These are phyloP conservation scores for button mushroom (Agaricus bisporus) DNA, from an alignment of 768 basidiomycete genomes.

Conservation along the genomic window DNA sequence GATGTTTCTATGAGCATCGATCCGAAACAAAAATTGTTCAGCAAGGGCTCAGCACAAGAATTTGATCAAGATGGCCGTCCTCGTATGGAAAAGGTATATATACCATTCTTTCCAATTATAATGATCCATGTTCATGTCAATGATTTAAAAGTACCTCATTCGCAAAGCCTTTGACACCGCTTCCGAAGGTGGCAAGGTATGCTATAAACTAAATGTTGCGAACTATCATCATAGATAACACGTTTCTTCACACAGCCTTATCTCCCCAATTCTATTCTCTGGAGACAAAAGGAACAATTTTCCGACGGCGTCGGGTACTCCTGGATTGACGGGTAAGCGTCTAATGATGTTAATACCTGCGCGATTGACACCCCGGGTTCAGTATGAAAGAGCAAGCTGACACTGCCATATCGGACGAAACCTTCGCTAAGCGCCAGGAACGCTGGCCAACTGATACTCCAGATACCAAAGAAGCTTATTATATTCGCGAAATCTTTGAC, in stretches of 20 bases:
- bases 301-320: slow-evolving; percentile 98
- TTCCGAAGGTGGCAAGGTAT: slow-evolving; percentile 63
- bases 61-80: slow-evolving; percentile 82
- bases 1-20: slow-evolving; percentile 91
- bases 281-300: slow-evolving; percentile 99
- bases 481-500: slow-evolving; percentile 89
- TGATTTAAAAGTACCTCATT: slow-evolving; percentile 67
- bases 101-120: not conserved
- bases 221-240: not conserved
- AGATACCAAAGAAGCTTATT: slow-evolving; percentile 96
- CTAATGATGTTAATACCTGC: slow-evolving; percentile 12
- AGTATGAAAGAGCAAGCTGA: slow-evolving; percentile 91
- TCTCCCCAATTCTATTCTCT: slow-evolving; percentile 88
- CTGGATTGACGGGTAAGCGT: slow-evolving; percentile 87
- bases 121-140: slow-evolving; percentile 8
- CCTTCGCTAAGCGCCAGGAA: slow-evolving; percentile 62
- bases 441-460: slow-evolving; percentile 80
- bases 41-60: slow-evolving; percentile 68
- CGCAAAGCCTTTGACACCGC: slow-evolving; percentile 92
- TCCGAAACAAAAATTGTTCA: slow-evolving; percentile 83
- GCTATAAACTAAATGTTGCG: not conserved
- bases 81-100: slow-evolving; percentile 89
- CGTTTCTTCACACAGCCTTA: slow-evolving; percentile 54
- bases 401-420: slow-evolving; percentile 70
- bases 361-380: not conserved